These are phyloP conservation scores for Trametes gibbosa DNA, from an alignment of 768 basidiomycete species.

Conservation along the genomic window DNA sequence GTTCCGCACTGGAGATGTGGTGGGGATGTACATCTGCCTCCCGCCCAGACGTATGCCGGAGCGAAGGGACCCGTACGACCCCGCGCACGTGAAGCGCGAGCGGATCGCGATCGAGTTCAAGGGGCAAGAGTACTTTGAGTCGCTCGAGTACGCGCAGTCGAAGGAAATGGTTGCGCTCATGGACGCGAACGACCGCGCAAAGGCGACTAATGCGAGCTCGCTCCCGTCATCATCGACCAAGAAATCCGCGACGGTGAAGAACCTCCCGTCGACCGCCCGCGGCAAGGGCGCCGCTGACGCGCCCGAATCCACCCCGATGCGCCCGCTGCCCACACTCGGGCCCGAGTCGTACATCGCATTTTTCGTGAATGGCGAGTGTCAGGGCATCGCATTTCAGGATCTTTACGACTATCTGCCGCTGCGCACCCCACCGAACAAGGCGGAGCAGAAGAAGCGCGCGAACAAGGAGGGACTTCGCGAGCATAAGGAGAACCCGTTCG, in stretches of 20 bases:
- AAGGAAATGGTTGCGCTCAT: slow-evolving; percentile 93
- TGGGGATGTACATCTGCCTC: slow-evolving; percentile 92
- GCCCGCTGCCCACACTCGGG: slow-evolving; percentile 65
- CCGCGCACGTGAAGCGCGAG: slow-evolving; percentile 81
- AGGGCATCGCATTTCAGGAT: slow-evolving; percentile 82
- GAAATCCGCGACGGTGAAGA: slow-evolving; percentile 67
- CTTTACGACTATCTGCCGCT: slow-evolving; percentile 89
- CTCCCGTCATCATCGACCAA: slow-evolving; percentile 57
- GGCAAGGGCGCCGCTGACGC: slow-evolving; percentile 30
- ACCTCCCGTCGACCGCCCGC: slow-evolving; percentile 57
- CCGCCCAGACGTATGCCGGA: slow-evolving; percentile 65
- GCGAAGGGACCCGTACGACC: slow-evolving; percentile 67
- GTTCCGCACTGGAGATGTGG: slow-evolving; percentile 80
- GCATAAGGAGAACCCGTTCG: slow-evolving; percentile 80
- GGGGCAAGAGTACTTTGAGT: slow-evolving; percentile 96
- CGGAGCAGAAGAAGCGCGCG: slow-evolving; percentile 60
- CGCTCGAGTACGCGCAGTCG: slow-evolving; percentile 78
- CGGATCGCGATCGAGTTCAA: slow-evolving; percentile 94
- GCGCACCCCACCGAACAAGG: slow-evolving; percentile 59
- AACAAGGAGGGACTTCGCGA: slow-evolving; percentile 65
- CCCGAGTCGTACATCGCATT: slow-evolving; percentile 76
- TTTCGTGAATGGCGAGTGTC: slow-evolving; percentile 87
- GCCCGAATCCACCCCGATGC: slow-evolving; percentile 36
- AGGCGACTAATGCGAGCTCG: slow-evolving; percentile 52
- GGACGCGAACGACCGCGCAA: slow-evolving; percentile 59